Percentiles rank a stretch among this genome's conserved stretches.
Conservation (phyloP, 1,139 yeast genomes). For the Blastobotrys aristatus region DNA sequence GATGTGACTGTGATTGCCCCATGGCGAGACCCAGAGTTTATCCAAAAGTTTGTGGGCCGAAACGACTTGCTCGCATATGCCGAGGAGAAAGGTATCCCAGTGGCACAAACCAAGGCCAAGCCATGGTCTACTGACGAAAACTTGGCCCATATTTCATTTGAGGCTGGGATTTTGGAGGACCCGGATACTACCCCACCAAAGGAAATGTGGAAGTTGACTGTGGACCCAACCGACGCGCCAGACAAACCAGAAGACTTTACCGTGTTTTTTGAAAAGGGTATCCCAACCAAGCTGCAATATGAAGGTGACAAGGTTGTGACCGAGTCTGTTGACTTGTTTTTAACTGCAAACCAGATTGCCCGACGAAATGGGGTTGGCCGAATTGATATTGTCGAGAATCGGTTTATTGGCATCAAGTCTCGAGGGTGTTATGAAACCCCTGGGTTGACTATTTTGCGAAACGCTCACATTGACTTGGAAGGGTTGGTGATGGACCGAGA, state of each 20-base stretch:
- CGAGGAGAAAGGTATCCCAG: slow-evolving; percentile 84
- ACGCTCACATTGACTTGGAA: slow-evolving; percentile 92
- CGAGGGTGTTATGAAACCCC: slow-evolving; percentile 99
- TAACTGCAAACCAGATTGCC: slow-evolving; percentile 89
- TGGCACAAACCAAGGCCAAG: slow-evolving; percentile 94
- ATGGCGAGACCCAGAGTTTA: slow-evolving; percentile 96
- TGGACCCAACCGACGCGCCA: slow-evolving; percentile 95
- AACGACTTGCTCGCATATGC: slow-evolving; percentile 92
- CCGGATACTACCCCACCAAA: slow-evolving; percentile 98
- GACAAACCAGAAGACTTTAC: slow-evolving; percentile 84
- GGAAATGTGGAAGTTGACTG: slow-evolving; percentile 99
- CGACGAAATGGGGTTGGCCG: slow-evolving; percentile 99
- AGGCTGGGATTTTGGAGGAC: slow-evolving; percentile 97
- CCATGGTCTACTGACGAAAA: slow-evolving; percentile 99
- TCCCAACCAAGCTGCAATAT: slow-evolving; percentile 75
- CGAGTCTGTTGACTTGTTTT: slow-evolving; percentile 86
- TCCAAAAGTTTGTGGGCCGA: slow-evolving; percentile 96
- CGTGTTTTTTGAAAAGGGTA: slow-evolving; percentile 77
- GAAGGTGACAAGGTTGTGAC: slow-evolving; percentile 56
- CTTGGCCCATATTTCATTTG: slow-evolving; percentile 96
- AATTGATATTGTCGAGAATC: slow-evolving; percentile 96
- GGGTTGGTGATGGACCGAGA: slow-evolving; percentile 97
- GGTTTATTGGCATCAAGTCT: slow-evolving; percentile 97
- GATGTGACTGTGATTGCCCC: slow-evolving; percentile 97
- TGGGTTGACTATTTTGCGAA: slow-evolving; percentile 89